These are phyloP conservation scores for Neofusicoccum cordaticola DNA, from an alignment of 2,329 filamentous ascomycete species.

Conservation along the genomic window DNA sequence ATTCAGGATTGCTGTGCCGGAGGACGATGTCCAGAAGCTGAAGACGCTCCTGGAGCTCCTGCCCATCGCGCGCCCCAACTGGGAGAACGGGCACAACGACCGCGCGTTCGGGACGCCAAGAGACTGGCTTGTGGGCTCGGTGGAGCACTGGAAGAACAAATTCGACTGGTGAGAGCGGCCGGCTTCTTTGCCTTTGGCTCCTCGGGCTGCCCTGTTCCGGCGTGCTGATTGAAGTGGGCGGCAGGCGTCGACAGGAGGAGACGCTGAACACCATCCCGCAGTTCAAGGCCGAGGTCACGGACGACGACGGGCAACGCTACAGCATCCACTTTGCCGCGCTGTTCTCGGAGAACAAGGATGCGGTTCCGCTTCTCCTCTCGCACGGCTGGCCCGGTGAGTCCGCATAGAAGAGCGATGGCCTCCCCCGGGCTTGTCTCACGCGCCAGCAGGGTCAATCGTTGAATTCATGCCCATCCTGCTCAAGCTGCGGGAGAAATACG, in stretches of 20 bases:
- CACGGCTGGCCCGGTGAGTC: conserved; percentile 49
- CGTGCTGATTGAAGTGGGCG: not conserved
- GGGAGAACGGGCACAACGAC: conserved; percentile 23
- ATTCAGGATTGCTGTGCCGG: conserved; percentile 11
- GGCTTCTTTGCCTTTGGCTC: not conserved
- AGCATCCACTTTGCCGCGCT: conserved; percentile 55
- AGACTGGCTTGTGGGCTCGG: conserved; percentile 30
- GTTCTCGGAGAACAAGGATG: conserved; percentile 51
- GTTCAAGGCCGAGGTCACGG: conserved; percentile 44
- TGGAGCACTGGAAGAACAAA: conserved; percentile 29
- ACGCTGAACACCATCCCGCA: conserved; percentile 52
- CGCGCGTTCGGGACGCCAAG: conserved; percentile 31
- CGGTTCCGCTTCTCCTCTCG: conserved; percentile 51
- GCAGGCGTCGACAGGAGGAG: conserved; percentile 38
- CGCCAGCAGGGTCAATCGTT: conserved; percentile 41
- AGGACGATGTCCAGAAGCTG: conserved; percentile 30
- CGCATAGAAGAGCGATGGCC: conserved; percentile 30
- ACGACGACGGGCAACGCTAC: conserved; percentile 36
- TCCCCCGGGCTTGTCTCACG: conserved; percentile 2
- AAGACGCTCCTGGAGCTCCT: conserved; percentile 29
- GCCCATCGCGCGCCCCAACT: conserved; percentile 32
- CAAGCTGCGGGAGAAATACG: conserved; percentile 48
- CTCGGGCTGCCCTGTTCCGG: too few species aligned
- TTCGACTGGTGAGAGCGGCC: conserved; percentile 30
- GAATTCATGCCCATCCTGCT: conserved; percentile 54